Percentiles rank a stretch among this genome's conserved stretches.
phyloP scores from a whole-genome alignment of 257 asterid genomes.

The Fraxinus americana region DNA sequence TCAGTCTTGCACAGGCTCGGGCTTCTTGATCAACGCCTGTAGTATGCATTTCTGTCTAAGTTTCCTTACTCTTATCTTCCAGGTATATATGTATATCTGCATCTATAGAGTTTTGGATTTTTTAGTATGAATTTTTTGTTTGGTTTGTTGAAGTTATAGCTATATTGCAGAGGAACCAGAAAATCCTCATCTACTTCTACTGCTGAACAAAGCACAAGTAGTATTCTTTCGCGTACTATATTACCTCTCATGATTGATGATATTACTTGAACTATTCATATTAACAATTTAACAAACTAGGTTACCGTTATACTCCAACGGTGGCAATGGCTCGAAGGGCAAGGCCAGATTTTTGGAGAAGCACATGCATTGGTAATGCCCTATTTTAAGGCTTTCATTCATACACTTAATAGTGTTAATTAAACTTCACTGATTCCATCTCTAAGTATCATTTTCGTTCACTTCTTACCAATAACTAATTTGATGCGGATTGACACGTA shows the following conservation, averaged over 20 bases:
- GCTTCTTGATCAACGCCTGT: not conserved
- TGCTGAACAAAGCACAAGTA: constrained; percentile 7
- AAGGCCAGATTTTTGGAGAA: constrained; percentile 63
- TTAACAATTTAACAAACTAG: not conserved
- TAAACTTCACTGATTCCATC: not conserved
- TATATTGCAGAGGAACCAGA: too few species aligned
- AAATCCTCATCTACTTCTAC: too few species aligned
- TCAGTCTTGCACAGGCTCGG: too few species aligned
- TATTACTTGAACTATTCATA: not conserved
- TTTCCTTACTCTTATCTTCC: too few species aligned
- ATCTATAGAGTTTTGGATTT: too few species aligned
- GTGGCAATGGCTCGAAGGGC: constrained; percentile 65
- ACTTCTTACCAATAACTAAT: not conserved
- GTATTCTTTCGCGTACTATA: not conserved
- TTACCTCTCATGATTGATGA: not conserved
- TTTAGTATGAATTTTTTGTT: too few species aligned
- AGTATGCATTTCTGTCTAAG: not conserved
- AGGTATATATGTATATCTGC: too few species aligned
- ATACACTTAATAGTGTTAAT: not conserved
- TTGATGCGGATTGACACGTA: constrained; percentile 29
- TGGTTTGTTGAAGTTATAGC: too few species aligned
- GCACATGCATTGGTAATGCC: constrained; percentile 41
- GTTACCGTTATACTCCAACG: constrained; percentile 34
- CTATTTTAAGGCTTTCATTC: not conserved
- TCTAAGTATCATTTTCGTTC: not conserved